Conservation (phyloP, 345 rosid genomes). For the Gossypium australe region DNA sequence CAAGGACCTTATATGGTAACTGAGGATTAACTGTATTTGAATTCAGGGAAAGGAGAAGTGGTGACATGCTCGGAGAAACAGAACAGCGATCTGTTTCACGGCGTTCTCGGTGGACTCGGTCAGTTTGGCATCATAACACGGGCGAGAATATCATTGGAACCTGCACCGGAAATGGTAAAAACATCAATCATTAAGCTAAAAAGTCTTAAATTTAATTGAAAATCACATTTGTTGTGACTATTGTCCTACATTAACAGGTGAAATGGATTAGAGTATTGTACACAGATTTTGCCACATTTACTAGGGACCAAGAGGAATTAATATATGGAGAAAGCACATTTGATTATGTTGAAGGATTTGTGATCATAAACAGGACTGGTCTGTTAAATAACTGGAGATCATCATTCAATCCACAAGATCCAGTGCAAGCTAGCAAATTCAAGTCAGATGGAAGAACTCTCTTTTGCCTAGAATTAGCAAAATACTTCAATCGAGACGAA, state of each 20-base stretch:
- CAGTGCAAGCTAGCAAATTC: conserved; percentile 71
- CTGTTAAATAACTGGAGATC: conserved; percentile 79
- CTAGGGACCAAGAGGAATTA: conserved; percentile 73
- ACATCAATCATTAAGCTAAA: conserved; percentile 11
- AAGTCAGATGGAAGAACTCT: conserved; percentile 70
- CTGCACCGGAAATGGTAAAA: conserved; percentile 81
- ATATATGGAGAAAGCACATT: conserved; percentile 53
- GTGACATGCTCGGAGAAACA: conserved; percentile 63
- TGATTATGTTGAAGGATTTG: conserved; percentile 89
- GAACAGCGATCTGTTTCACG: conserved; percentile 74
- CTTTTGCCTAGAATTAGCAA: conserved; percentile 85
- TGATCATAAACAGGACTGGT: conserved; percentile 79
- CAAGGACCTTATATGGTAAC: neutral
- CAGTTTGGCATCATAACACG: conserved; percentile 93
- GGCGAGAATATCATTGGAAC: conserved; percentile 76
- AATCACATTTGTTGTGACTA: conserved; percentile 3
- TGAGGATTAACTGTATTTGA: conserved; percentile 17
- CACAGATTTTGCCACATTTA: conserved; percentile 62
- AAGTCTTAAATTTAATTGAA: conserved; percentile 4
- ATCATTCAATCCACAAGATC: conserved; percentile 75
- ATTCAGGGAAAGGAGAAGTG: conserved; percentile 86
- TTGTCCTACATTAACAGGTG: conserved; percentile 47
- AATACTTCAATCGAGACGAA: conserved; percentile 49
- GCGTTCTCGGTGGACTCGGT: conserved; percentile 91
- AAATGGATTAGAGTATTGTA: conserved; percentile 94